These are phyloP conservation scores for Phaseolus lunatus DNA, from an alignment of 306 rosid species.

Conservation along the genomic window DNA sequence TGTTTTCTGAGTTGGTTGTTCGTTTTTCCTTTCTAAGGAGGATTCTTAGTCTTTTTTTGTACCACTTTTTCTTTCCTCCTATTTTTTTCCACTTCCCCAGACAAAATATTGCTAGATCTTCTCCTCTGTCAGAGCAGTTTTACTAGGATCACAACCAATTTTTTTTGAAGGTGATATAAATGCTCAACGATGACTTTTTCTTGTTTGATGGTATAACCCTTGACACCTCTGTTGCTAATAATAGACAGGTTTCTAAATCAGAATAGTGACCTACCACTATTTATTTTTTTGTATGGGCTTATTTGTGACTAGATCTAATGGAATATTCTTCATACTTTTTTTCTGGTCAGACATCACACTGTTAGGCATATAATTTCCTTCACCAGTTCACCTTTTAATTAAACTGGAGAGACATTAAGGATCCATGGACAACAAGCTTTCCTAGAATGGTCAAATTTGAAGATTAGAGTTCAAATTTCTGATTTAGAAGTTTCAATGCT, in stretches of 20 bases:
- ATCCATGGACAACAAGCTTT: conserved; percentile 1
- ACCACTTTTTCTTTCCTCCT: not conserved
- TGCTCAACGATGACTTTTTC: not conserved
- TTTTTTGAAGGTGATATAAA: conserved; percentile 3
- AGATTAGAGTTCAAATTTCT: conserved; percentile 8
- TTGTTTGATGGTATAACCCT: conserved; percentile 1
- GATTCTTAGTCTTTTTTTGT: not conserved
- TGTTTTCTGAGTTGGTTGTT: too few species aligned
- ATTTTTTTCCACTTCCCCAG: not conserved
- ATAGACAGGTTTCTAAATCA: conserved; percentile 2
- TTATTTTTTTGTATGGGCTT: not conserved
- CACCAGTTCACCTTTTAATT: not conserved
- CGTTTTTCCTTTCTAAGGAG: not conserved
- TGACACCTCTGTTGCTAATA: conserved; percentile 15
- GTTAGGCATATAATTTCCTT: not conserved
- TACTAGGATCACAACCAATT: conserved; percentile 12
- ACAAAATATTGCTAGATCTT: conserved; percentile 20
- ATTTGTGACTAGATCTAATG: not conserved
- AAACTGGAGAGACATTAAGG: not conserved
- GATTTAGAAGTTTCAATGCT: not conserved
- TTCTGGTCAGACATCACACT: not conserved
- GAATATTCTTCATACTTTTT: not conserved
- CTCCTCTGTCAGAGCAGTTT: not conserved
- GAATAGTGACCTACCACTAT: conserved; percentile 9
- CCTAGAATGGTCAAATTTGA: not conserved